Evolutionary conservation across 2,329 filamentous ascomycete genomes (phyloP).

Genomic region (Fonsecaea nubica): DNA sequence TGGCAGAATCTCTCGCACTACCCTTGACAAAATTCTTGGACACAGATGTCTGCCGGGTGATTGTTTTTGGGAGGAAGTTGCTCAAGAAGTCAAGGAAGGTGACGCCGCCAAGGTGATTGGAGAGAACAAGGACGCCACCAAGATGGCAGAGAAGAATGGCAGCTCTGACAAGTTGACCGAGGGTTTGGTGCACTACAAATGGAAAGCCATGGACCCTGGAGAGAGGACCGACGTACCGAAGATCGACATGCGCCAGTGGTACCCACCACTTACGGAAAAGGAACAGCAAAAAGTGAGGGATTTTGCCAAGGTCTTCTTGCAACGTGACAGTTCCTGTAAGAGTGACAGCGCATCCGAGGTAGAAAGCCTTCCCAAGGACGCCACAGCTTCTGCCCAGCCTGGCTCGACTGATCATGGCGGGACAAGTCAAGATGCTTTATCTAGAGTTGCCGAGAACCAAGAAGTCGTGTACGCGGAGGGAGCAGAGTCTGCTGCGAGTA

Average conservation of each 20-base stretch:
- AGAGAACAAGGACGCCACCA: background rate
- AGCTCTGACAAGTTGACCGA: background rate
- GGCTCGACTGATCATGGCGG: background rate
- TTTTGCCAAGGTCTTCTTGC: background rate
- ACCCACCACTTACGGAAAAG: background rate
- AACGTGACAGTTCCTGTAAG: background rate
- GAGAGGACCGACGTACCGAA: background rate
- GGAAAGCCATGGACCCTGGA: background rate
- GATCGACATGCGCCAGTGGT: conserved; percentile 18
- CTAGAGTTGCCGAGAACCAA: background rate
- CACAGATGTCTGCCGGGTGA: conserved; percentile 11
- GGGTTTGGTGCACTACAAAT: background rate
- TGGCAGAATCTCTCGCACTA: background rate
- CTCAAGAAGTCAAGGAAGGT: background rate
- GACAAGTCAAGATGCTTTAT: background rate
- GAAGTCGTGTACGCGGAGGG: background rate
- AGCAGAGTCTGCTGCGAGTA: background rate
- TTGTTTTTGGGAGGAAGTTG: conserved; percentile 12
- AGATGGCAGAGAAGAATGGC: background rate
- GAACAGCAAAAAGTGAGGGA: conserved; percentile 11
- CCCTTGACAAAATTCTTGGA: background rate
- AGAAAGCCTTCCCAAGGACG: background rate
- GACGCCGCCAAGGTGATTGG: background rate
- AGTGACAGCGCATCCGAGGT: background rate
- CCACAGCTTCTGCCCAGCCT: background rate